Evolutionary conservation across 116 monocot genomes (phyloP), one percentile per base, ranked within the genome.

Genomic region (Dioscorea cayenensis): DNA sequence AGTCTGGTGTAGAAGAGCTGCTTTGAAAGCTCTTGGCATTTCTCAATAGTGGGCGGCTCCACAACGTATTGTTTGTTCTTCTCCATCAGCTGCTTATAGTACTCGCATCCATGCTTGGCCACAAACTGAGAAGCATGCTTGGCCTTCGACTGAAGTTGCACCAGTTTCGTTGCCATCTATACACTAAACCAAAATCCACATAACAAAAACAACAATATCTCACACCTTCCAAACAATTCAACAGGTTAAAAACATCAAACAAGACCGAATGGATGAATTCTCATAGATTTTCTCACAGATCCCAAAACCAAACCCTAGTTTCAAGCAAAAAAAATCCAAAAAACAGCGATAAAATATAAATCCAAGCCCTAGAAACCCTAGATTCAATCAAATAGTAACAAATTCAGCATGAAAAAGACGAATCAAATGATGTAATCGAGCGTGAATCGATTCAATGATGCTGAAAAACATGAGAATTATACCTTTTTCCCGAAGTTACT

Each of bases 1-100:
- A 92, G 86, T 8, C 83, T 85, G 13, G 92, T 92, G 75, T 88
- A 88, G 27, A 86, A 84, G 19, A 88, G 88, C 82, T 92, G 72
- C 66, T 92, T 92, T 2, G 88, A 85, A 22, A 88, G 74, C 52
- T 92, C 88, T 58, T 92, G 86, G 74, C 92, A 92, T 70, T 81
- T 88, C 58, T 88, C 83, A 17, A 83, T 29, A 28, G 88, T 81
- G 2, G 88, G 85, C 7, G 92, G 88, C 14, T 86, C 51, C 37
- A 86, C 81, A 21, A 88, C 71, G 61, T 86, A 73, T 51, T 85
- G 77, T 72, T 88, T 78, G 76, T 92, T 88, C 68, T 84, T 83
- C 84, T 84, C 88, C 81, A 88, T 48, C n/a, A 84, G 49, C 61
- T 85, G 77, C 77, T 85, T 88, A 36, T 88, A 86, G 67, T 84